Evolutionary conservation across 2,329 filamentous ascomycete genomes (phyloP), one percentile per base, ranked within the genome.

Genomic region (Epichloe bromicola): DNA sequence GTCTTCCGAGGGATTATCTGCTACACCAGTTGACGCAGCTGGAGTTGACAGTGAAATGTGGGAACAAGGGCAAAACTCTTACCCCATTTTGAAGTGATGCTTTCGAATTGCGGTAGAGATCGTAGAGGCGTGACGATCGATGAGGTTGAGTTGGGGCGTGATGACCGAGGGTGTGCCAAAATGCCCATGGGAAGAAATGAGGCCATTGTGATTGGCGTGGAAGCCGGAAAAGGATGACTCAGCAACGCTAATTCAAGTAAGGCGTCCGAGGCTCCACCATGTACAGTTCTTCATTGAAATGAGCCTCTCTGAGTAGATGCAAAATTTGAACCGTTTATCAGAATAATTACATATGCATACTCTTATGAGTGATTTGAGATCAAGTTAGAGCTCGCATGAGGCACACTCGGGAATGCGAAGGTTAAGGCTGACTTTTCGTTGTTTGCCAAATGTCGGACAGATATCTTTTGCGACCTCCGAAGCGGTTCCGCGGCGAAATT

Each of bases 21-120:
- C 34, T 5, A 33, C n/a, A 17, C n/a, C 40, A 37, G 46, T 49
- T 40, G 44, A 17, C 15, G 38, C 33, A 34, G 19, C 34, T 30
- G 19, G 6, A 26, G 34, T 19, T 19, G 44, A 36, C n/a, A 30
- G n/a, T 10, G 38, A n/a, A n/a, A 5, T n/a, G 38, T 14, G 14
- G 4, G n/a, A 33, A 26, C n/a, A 15, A 26, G 20, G 11, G 30
- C 19, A 8, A 34, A 14, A 10, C 3, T 58, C 68, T 56, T 66
- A 73, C 70, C 63, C 64, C 70, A 73, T 73, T 56, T 63, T 72
- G 63, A 60, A 56, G 58, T 58, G 59, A 53, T 57, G 56, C 55
- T 53, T 20, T n/a, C 52, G 58, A 54, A 58, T 58, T 50, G 51
- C 55, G 52, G 56, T 42, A 51, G 54, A 51, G 50, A 52, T 58